Conservation (phyloP, 306 rosid species). For the Inga oerstediana region DNA sequence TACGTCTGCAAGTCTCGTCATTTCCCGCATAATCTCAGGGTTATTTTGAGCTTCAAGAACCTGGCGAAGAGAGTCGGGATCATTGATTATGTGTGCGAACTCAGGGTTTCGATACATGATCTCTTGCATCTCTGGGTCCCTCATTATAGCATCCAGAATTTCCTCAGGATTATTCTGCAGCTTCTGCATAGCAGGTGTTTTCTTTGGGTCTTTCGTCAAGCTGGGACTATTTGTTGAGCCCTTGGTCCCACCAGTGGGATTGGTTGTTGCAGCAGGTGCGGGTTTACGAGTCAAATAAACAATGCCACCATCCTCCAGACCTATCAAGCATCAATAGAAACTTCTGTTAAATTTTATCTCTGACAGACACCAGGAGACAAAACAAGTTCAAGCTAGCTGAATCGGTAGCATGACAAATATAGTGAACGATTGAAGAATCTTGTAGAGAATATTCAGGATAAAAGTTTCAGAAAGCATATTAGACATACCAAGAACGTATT, state of each 20-base stretch:
- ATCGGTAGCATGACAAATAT: neutral
- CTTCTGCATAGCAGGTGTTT: conserved; percentile 46
- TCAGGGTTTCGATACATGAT: conserved; percentile 83
- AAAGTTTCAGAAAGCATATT: too few relatives aligned
- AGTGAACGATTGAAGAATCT: too few relatives aligned
- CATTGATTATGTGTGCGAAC: conserved; percentile 78
- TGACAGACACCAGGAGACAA: neutral
- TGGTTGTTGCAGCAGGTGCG: conserved; percentile 29
- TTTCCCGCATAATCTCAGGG: conserved; percentile 38
- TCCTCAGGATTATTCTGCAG: conserved; percentile 44
- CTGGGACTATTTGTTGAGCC: conserved; percentile 52
- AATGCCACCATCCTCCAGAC: conserved; percentile 59
- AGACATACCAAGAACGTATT: neutral
- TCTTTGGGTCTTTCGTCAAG: conserved; percentile 59
- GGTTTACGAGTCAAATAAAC: conserved; percentile 59
- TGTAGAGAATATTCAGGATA: too few relatives aligned
- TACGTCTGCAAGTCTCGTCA: conserved; percentile 29
- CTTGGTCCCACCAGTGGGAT: conserved; percentile 38
- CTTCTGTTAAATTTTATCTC: neutral
- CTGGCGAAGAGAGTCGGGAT: conserved; percentile 80
- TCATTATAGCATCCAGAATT: conserved; percentile 61
- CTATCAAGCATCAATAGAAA: conserved; percentile 26
- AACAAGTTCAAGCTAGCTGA: neutral
- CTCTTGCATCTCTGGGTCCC: conserved; percentile 83
- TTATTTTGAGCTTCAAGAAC: conserved; percentile 86